Evolutionary conservation across 2,329 filamentous ascomycete species (phyloP), one percentile per base, ranked within the genome.

Genomic region (Monosporascus sp.): DNA sequence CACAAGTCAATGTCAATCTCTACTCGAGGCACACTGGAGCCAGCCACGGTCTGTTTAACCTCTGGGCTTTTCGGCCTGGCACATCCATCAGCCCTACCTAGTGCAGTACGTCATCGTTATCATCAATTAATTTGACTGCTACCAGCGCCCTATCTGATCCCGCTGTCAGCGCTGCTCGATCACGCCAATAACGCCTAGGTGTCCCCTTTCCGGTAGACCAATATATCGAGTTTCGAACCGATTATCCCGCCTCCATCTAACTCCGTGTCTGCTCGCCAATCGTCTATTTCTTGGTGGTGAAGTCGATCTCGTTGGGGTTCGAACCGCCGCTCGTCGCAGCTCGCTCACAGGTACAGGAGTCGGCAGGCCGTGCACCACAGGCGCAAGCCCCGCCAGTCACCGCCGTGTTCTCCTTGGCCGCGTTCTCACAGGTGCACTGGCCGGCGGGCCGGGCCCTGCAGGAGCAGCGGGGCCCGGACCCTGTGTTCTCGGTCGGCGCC

Each of bases 281-380:
- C 3, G 31, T 55, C 63, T 71, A 79, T 61, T 74, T 73, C 74
- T 81, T 83, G 51, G 86, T 90, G 38, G 91, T 97, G 68, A 96
- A 97, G 72, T 97, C 92, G 48, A 81, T 89, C 82, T 97, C 92
- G 61, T 87, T 78, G 27, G 83, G 79, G 60, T 87, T 82, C 54
- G 79, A 77, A n/a, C n/a, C 51, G 18, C 44, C 47, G 39, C 81
- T 81, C 51, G 83, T 80, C 60, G 81, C 79, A 48, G 80, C 69
- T 70, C 89, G 92, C 71, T 90, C 87, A 69, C 91, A 96, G n/a
- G 88, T 94, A 74, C 90, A 94, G 24, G 80, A 84, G 66, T 76
- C 84, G 61, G 83, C 79, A 52, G 87, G 81, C 54, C 91, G 81
- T 69, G 85, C 79, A 57, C 92, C 92, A 69, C 92, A 96, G 7